phyloP scores from a whole-genome alignment of 371 early-diverging fungal genomes.

The Phascolomyces articulosus region DNA sequence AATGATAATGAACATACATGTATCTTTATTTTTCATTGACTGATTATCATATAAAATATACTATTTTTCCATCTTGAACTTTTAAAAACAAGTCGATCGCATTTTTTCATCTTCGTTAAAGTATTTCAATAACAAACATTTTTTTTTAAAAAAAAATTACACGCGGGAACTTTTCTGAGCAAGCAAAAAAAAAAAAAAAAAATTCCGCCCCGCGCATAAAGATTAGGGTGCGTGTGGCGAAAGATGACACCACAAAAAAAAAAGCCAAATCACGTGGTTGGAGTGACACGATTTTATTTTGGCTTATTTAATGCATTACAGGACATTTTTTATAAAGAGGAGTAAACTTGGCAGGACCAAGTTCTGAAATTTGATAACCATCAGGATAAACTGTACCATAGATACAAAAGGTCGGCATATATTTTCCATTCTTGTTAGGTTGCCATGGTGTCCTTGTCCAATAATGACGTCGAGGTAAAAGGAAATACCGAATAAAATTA shows the following conservation, averaged over 20 bases:
- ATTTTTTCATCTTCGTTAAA: not conserved
- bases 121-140: not conserved
- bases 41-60: too few species aligned
- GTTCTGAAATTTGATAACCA: conserved; percentile 38
- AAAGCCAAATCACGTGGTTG: too few species aligned
- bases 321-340: conserved; percentile 23
- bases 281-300: not conserved
- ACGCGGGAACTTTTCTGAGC: too few species aligned
- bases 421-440: conserved; percentile 26
- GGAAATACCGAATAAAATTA: conserved; percentile 32
- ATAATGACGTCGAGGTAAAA: conserved; percentile 31
- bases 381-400: conserved; percentile 29
- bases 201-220: too few species aligned
- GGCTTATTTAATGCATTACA: not conserved
- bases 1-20: too few species aligned
- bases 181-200: too few species aligned
- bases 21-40: too few species aligned
- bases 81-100: too few species aligned
- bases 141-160: too few species aligned
- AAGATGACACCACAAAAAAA: too few species aligned
- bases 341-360: conserved; percentile 41
- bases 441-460: conserved; percentile 29
- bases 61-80: not conserved
- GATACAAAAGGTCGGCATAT: conserved; percentile 32
- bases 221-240: too few species aligned